phyloP scores from a whole-genome alignment of 768 basidiomycete species.

The Russula sp. region DNA sequence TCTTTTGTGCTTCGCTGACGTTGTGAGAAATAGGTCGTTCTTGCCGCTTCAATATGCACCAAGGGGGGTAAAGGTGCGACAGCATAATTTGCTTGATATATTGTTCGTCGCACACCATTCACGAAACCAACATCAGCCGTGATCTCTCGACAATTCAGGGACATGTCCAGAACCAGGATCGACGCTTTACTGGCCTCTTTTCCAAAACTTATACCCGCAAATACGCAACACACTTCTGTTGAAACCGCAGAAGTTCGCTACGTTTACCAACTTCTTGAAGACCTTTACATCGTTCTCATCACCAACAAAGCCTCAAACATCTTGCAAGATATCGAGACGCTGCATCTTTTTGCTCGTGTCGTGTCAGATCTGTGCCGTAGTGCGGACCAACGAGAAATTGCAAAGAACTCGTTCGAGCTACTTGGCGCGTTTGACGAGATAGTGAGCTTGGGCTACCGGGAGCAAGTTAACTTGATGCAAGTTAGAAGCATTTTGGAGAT shows the following conservation, averaged over 20 bases:
- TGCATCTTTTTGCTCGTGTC: constrained; percentile 90
- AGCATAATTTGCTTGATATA: not conserved
- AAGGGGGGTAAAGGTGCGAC: constrained; percentile 87
- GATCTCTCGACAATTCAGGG: constrained; percentile 93
- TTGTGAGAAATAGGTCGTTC: constrained; percentile 62
- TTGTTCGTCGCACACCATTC: not conserved
- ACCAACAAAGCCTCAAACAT: constrained; percentile 99
- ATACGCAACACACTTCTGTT: constrained; percentile 94
- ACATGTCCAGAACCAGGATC: constrained; percentile 87
- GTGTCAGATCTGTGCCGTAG: constrained; percentile 88
- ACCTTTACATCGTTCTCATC: constrained; percentile 94
- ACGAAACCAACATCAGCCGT: constrained; percentile 56
- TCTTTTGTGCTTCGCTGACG: not conserved
- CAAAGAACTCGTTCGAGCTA: constrained; percentile 88
- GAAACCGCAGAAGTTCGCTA: constrained; percentile 94
- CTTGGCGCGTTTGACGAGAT: constrained; percentile 96
- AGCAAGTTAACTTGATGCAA: constrained; percentile 75
- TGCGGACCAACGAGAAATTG: constrained; percentile 85
- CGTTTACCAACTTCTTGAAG: constrained; percentile 94
- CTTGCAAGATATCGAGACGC: constrained; percentile 94
- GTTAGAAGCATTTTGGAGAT: constrained; percentile 78
- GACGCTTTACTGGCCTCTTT: constrained; percentile 96
- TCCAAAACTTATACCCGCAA: constrained; percentile 93
- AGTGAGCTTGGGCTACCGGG: constrained; percentile 83
- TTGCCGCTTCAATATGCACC: constrained; percentile 93